Evolutionary conservation across 352 stramenopile genomes (phyloP).

Genomic region (Elongisporangium anandrum): DNA sequence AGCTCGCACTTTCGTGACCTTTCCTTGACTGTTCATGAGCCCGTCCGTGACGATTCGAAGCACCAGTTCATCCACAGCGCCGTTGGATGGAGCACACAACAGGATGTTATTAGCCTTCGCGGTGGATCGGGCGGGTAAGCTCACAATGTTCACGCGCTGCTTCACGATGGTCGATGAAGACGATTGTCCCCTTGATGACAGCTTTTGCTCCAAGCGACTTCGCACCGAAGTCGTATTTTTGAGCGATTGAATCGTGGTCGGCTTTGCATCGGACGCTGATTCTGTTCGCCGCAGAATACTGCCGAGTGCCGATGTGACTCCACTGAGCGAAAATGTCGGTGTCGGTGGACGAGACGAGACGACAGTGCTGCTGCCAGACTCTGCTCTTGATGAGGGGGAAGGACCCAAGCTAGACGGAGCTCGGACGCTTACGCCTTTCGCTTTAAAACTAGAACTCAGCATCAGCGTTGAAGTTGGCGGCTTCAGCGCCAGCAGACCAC

Average conservation of each 20-base stretch:
- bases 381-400: not conserved
- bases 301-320: constrained; percentile 36
- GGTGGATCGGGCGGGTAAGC: constrained; percentile 14
- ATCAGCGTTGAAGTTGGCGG: constrained; percentile 48
- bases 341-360: not conserved
- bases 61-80: constrained; percentile 89
- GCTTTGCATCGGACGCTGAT: constrained; percentile 17
- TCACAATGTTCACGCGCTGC: constrained; percentile 29
- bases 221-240: constrained; percentile 53
- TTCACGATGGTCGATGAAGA: constrained; percentile 37
- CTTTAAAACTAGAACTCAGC: constrained; percentile 6
- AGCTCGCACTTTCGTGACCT: constrained; percentile 47
- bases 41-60: constrained; percentile 82
- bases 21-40: constrained; percentile 55
- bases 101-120: constrained; percentile 63
- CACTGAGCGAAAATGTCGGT: constrained; percentile 52
- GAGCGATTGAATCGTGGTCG: constrained; percentile 56
- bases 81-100: constrained; percentile 88
- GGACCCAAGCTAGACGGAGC: too few species aligned
- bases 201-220: constrained; percentile 64
- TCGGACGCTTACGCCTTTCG: not conserved
- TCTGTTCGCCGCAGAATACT: constrained; percentile 59
- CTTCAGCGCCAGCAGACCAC: constrained; percentile 62
- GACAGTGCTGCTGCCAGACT: not conserved
- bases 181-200: constrained; percentile 17